A percentile compares a stretch with the other conserved stretches of the same genome.
phyloP scores from a whole-genome alignment of 208 protist genomes.

The Leishmania amazonensis region DNA sequence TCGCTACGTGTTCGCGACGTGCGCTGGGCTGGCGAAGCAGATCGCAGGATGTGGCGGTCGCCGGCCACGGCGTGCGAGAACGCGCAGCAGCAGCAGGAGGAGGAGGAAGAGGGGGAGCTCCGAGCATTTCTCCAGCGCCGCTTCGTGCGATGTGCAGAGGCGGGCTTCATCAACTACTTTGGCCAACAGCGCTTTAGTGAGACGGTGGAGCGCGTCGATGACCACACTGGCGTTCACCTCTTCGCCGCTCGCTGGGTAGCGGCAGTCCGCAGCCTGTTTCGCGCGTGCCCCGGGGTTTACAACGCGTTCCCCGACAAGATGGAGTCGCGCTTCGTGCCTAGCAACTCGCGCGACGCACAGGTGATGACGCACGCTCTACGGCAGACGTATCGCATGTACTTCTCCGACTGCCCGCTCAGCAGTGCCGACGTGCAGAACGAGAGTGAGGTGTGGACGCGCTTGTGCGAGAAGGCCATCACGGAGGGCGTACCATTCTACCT shows the following conservation, averaged over 20 bases:
- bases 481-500: slow-evolving; percentile 55
- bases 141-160: slow-evolving; percentile 25
- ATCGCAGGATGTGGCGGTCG: background rate
- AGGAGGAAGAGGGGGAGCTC: background rate
- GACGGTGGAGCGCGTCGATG: slow-evolving; percentile 31
- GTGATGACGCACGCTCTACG: slow-evolving; percentile 62
- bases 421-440: slow-evolving; percentile 39
- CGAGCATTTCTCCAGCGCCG: slow-evolving; percentile 31
- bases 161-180: slow-evolving; percentile 96
- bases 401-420: slow-evolving; percentile 37
- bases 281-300: slow-evolving; percentile 46
- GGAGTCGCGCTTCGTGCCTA: slow-evolving; percentile 58
- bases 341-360: slow-evolving; percentile 56
- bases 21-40: slow-evolving; percentile 10
- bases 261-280: slow-evolving; percentile 60
- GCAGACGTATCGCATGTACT: slow-evolving; percentile 65
- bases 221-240: slow-evolving; percentile 80
- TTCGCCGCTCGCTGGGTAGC: slow-evolving; percentile 57
- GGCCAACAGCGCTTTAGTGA: slow-evolving; percentile 95
- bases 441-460: slow-evolving; percentile 47
- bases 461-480: slow-evolving; percentile 72
- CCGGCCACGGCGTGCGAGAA: background rate
- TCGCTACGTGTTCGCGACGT: slow-evolving; percentile 58
- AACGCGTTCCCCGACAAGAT: slow-evolving; percentile 66
- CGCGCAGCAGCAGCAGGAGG: background rate